Evolutionary conservation across 2,329 filamentous ascomycete genomes (phyloP).

Genomic region (Aspergillus texensis): DNA sequence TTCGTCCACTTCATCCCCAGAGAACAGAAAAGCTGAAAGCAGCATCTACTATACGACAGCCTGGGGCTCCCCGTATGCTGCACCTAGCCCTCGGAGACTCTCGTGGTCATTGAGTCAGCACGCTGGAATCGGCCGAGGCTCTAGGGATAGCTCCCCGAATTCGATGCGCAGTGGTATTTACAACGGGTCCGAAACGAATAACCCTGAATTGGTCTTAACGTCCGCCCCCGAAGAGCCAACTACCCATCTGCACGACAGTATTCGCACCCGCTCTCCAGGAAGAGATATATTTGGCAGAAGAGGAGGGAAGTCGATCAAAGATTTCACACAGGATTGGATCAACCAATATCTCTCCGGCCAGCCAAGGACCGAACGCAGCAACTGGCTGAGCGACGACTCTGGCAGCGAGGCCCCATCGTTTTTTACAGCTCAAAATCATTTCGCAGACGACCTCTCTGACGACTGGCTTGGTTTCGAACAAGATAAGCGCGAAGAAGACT

Average conservation of each 20-base stretch:
- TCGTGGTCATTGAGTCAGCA: conserved; percentile 47
- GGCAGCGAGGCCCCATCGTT: conserved; percentile 73
- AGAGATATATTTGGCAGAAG: conserved; percentile 27
- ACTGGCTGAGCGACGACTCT: conserved; percentile 82
- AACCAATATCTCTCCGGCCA: conserved; percentile 78
- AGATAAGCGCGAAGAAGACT: conserved; percentile 40
- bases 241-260: conserved; percentile 27
- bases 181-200: conserved; percentile 27
- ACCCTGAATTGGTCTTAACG: conserved; percentile 31
- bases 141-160: conserved; percentile 38
- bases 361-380: conserved; percentile 68
- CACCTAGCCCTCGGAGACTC: conserved; percentile 53
- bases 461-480: conserved; percentile 48
- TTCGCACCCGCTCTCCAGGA: conserved; percentile 29
- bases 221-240: conserved; percentile 29
- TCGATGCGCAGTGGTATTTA: conserved; percentile 31
- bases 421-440: conserved; percentile 44
- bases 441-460: conserved; percentile 46
- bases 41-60: conserved; percentile 70
- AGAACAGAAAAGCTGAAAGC: conserved; percentile 49
- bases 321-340: conserved; percentile 83
- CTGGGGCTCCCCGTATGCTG: conserved; percentile 89
- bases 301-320: conserved; percentile 45
- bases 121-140: conserved; percentile 46
- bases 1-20: conserved; percentile 43